These are phyloP conservation scores for Pugionium dolabratum DNA, from an alignment of 345 rosid genomes.

Conservation along the genomic window DNA sequence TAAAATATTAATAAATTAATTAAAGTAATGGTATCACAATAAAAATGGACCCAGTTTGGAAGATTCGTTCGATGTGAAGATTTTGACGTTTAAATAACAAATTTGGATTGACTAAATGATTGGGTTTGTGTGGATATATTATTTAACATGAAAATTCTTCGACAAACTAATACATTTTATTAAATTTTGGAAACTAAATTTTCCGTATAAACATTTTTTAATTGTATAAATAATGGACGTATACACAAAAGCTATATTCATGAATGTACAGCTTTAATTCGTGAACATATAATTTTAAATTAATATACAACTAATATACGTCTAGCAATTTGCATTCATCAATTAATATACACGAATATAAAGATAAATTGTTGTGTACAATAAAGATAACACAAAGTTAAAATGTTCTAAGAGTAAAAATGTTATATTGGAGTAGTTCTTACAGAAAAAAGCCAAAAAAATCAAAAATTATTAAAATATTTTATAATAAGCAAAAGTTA, in stretches of 20 bases:
- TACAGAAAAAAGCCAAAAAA: background rate
- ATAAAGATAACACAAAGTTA: background rate
- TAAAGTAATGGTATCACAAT: background rate
- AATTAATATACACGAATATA: no score
- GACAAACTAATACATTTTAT: background rate
- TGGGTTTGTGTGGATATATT: background rate
- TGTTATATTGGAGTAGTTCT: no score
- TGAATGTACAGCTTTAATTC: background rate
- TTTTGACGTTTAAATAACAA: constrained; percentile 8
- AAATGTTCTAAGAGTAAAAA: no score
- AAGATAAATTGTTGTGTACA: background rate
- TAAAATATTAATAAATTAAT: constrained; percentile 11
- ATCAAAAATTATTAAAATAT: background rate
- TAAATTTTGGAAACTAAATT: background rate
- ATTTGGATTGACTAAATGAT: constrained; percentile 6
- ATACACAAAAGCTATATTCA: background rate
- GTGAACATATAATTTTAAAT: background rate
- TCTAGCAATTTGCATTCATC: no score
- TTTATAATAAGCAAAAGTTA: constrained; percentile 2
- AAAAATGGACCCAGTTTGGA: background rate
- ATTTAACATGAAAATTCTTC: background rate
- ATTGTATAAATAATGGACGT: background rate
- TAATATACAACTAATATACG: no score
- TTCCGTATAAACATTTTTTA: no score
- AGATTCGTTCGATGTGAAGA: background rate